A percentile compares a stretch with the other conserved stretches of the same genome.
Evolutionary conservation across 805 yeast genomes (phyloP).

Genomic region (Yarrowia keelungensis): DNA sequence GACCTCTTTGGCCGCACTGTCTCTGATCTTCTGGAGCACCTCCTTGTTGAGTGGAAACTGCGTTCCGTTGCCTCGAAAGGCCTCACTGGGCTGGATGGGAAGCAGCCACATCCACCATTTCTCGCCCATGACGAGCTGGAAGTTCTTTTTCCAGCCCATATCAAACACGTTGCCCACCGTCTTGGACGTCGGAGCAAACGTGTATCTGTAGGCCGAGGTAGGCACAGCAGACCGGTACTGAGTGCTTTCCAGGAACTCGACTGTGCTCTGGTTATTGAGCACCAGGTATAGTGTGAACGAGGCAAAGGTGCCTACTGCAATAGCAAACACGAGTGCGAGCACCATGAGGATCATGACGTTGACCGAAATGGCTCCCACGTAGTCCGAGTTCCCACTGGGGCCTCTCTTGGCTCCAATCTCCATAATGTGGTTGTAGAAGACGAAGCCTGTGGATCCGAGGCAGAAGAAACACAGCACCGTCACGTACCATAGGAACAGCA

Average conservation of each 20-base stretch:
- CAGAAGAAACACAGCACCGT: slow-evolving; percentile 57
- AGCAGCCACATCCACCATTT: slow-evolving; percentile 71
- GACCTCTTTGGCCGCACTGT: slow-evolving; percentile 14
- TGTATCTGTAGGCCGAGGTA: slow-evolving; percentile 50
- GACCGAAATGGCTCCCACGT: slow-evolving; percentile 55
- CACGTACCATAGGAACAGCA: slow-evolving; percentile 71
- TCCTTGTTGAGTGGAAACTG: slow-evolving; percentile 24
- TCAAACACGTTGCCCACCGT: slow-evolving; percentile 74
- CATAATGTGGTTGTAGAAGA: slow-evolving; percentile 42
- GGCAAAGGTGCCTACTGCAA: slow-evolving; percentile 65
- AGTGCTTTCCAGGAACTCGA: slow-evolving; percentile 64
- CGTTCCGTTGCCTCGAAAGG: slow-evolving; percentile 18
- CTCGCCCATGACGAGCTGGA: slow-evolving; percentile 77
- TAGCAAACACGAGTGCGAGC: slow-evolving; percentile 58
- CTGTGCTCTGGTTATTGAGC: slow-evolving; percentile 73
- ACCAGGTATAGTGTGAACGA: slow-evolving; percentile 60
- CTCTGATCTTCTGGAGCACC: slow-evolving; percentile 29
- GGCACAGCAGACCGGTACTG: slow-evolving; percentile 51
- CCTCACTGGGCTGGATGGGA: slow-evolving; percentile 55
- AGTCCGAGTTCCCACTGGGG: slow-evolving; percentile 43
- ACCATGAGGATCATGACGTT: slow-evolving; percentile 68
- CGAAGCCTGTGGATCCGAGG: slow-evolving; percentile 43
- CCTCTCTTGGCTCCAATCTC: slow-evolving; percentile 34
- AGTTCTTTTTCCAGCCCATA: slow-evolving; percentile 68
- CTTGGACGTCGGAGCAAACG: slow-evolving; percentile 55